These are phyloP conservation scores for Mikania micrantha DNA, from an alignment of 129 eudicot genomes.

Conservation along the genomic window DNA sequence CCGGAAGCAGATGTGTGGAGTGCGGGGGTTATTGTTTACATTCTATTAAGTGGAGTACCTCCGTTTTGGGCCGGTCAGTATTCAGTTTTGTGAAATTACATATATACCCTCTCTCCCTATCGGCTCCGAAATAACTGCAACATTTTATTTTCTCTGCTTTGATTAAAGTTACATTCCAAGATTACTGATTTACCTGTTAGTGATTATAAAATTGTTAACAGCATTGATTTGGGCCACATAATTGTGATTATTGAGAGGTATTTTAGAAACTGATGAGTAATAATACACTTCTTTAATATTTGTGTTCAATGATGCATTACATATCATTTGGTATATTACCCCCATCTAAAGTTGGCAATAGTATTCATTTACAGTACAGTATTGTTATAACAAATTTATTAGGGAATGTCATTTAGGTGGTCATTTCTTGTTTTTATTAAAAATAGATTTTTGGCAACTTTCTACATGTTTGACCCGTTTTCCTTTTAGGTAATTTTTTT, in stretches of 20 bases:
- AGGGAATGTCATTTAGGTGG: neutral
- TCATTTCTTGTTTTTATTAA: neutral
- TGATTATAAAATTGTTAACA: neutral
- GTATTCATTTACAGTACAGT: neutral
- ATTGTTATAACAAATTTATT: neutral
- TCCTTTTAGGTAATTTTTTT: neutral
- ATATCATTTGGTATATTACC: neutral
- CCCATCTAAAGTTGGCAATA: neutral
- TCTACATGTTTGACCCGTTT: neutral
- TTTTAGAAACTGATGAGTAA: neutral
- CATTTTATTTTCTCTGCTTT: neutral
- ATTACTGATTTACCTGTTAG: neutral
- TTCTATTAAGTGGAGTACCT: constrained; percentile 80
- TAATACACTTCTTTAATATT: neutral
- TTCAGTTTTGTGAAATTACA: neutral
- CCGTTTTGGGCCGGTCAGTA: constrained; percentile 92
- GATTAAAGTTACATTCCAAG: constrained; percentile 1
- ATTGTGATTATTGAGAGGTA: constrained; percentile 2
- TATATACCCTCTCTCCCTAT: neutral
- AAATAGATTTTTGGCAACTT: neutral
- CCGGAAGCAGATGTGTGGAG: constrained; percentile 98
- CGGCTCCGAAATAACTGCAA: neutral
- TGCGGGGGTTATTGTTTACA: constrained; percentile 87
- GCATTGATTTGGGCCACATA: neutral
- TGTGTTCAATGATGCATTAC: neutral